Evolutionary conservation across 495 filamentous ascomycete genomes (phyloP).

Genomic region (Penicillium fimorum): DNA sequence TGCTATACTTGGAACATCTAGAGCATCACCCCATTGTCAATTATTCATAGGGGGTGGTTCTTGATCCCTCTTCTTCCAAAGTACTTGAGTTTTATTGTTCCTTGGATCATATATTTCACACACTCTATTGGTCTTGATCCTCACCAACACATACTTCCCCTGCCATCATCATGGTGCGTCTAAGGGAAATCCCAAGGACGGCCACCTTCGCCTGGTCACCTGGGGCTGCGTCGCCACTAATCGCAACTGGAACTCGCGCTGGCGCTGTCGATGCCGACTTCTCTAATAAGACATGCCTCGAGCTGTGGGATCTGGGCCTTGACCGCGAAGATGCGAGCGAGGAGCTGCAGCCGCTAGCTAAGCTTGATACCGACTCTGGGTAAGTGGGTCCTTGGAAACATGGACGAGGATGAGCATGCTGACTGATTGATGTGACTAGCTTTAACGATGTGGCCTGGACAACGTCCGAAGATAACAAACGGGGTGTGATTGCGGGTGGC

Average conservation of each 20-base stretch:
- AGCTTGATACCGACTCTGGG: conserved; percentile 86
- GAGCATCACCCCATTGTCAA: conserved; percentile 27
- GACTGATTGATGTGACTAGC: conserved; percentile 43
- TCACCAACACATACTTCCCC: conserved; percentile 25
- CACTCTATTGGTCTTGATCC: conserved; percentile 21
- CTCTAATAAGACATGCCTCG: conserved; percentile 93
- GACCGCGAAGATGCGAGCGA: conserved; percentile 68
- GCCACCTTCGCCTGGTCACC: conserved; percentile 97
- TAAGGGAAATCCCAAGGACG: conserved; percentile 93
- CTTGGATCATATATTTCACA: conserved; percentile 14
- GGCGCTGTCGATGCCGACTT: conserved; percentile 96
- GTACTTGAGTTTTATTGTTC: conserved; percentile 17
- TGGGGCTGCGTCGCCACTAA: conserved; percentile 66
- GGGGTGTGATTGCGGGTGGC: conserved; percentile 89
- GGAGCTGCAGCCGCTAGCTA: conserved; percentile 82
- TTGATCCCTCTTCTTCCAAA: conserved; percentile 7
- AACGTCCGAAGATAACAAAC: conserved; percentile 68
- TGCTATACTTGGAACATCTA: conserved; percentile 21
- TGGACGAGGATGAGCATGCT: conserved; percentile 8
- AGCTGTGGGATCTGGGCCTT: conserved; percentile 91
- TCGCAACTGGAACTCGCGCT: conserved; percentile 93
- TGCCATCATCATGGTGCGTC: conserved; percentile 74
- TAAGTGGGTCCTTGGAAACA: conserved; percentile 37
- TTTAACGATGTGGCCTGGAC: conserved; percentile 98
- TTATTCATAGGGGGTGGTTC: conserved; percentile 30